Evolutionary conservation across 108 stramenopile genomes (phyloP).

Genomic region (Skeletonema marinoi): DNA sequence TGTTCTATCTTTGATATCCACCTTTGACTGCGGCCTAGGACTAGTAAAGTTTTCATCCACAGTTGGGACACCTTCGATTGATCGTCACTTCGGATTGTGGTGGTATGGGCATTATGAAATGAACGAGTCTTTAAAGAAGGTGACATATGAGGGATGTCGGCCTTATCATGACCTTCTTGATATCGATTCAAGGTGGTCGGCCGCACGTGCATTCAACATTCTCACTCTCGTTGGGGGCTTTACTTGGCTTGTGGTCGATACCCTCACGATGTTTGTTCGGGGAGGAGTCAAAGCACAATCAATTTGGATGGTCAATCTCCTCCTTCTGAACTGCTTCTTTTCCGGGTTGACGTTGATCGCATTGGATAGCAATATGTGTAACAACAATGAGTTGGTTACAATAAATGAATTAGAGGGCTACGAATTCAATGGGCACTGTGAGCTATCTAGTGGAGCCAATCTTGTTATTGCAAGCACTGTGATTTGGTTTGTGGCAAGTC

Average conservation of each 20-base stretch:
- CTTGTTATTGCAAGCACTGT: constrained; percentile 4
- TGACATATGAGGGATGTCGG: neutral
- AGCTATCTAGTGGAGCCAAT: neutral
- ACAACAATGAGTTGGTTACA: constrained; percentile 1
- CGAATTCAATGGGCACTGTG: constrained; percentile 1
- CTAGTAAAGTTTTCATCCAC: neutral
- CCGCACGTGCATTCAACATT: neutral
- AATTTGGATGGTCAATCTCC: too few relatives aligned
- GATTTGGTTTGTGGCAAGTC: constrained; percentile 8
- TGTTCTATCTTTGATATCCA: neutral
- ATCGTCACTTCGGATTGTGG: neutral
- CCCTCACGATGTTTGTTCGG: too few relatives aligned
- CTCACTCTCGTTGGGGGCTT: too few relatives aligned
- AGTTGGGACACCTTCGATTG: neutral
- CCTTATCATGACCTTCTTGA: neutral
- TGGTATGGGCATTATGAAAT: neutral
- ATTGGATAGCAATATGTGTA: constrained; percentile 20
- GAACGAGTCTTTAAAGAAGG: too few relatives aligned
- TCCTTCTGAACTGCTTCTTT: neutral
- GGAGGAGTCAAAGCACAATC: too few relatives aligned
- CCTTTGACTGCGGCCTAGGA: neutral
- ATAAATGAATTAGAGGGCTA: neutral
- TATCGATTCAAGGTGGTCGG: neutral
- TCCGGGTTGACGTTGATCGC: constrained; percentile 3
- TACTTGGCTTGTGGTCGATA: too few relatives aligned